Percentiles rank a stretch among this genome's conserved stretches.
Conservation (phyloP, 2,329 filamentous ascomycete species). For the Neoarthrinium moseri region DNA sequence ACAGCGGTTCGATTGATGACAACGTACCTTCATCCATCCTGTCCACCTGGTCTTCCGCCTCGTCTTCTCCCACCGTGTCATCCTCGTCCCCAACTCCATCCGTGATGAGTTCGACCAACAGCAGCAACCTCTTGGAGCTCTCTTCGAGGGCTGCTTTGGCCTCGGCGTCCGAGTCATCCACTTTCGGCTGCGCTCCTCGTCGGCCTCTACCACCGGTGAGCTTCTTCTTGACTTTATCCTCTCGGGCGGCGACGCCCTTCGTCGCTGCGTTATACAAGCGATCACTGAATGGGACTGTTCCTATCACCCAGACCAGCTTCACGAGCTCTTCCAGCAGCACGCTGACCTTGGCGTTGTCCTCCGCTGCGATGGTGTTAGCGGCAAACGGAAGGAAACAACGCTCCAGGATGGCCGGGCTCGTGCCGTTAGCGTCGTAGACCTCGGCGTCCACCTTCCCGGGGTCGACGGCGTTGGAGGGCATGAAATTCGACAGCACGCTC, state of each 20-base stretch:
- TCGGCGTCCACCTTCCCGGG: slow-evolving; percentile 39
- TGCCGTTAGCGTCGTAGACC: slow-evolving; percentile 32
- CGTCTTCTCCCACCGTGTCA: slow-evolving; percentile 12
- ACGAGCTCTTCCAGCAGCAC: slow-evolving; percentile 66
- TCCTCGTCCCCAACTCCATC: slow-evolving; percentile 14
- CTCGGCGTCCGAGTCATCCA: slow-evolving; percentile 34
- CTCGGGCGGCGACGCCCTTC: slow-evolving; percentile 47
- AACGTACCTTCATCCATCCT: slow-evolving; percentile 11
- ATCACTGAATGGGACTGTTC: slow-evolving; percentile 32
- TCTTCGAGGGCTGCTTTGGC: slow-evolving; percentile 42
- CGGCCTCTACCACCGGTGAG: slow-evolving; percentile 29
- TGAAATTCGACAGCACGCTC: slow-evolving; percentile 40
- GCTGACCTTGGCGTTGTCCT: slow-evolving; percentile 73
- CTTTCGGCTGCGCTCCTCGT: slow-evolving; percentile 12
- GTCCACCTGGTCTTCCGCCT: slow-evolving; percentile 16
- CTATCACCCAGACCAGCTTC: slow-evolving; percentile 45
- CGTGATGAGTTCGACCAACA: slow-evolving; percentile 36
- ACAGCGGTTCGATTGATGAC: not conserved
- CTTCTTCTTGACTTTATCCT: slow-evolving; percentile 44
- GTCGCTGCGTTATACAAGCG: slow-evolving; percentile 38
- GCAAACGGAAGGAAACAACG: slow-evolving; percentile 64
- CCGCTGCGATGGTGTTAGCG: slow-evolving; percentile 57
- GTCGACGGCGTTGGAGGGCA: slow-evolving; percentile 41
- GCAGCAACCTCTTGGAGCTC: slow-evolving; percentile 42
- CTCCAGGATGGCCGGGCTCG: slow-evolving; percentile 47